Evolutionary conservation across 495 filamentous ascomycete genomes (phyloP).

Genomic region (Penicillium mononematosum): DNA sequence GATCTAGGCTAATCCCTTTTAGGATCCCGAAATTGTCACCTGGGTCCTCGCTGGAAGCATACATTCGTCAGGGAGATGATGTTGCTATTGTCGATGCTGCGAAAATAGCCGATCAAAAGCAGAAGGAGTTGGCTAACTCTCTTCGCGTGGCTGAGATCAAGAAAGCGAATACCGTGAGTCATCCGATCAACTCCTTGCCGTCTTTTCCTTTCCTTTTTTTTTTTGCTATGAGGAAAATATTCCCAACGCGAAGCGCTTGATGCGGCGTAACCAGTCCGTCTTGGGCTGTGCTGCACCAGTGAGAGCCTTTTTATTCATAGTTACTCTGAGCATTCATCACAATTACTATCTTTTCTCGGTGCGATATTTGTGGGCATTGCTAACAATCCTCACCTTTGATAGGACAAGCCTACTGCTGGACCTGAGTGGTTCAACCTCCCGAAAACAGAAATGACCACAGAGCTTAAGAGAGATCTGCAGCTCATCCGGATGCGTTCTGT

Average conservation of each 20-base stretch:
- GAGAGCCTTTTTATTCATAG: conserved; percentile 86
- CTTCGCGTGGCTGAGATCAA: conserved; percentile 42
- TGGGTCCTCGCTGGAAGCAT: conserved; percentile 41
- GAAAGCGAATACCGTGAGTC: conserved; percentile 46
- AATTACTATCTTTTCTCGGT: conserved; percentile 10
- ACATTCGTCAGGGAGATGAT: conserved; percentile 46
- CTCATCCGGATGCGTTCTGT: conserved; percentile 84
- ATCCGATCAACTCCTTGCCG: not conserved
- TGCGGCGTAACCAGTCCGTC: conserved; percentile 65
- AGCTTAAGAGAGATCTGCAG: conserved; percentile 84
- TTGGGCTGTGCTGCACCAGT: conserved; percentile 71
- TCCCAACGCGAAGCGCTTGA: conserved; percentile 60
- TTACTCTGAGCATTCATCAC: conserved; percentile 83
- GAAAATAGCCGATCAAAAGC: conserved; percentile 41
- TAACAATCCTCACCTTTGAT: conserved; percentile 31
- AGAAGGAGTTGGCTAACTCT: conserved; percentile 44
- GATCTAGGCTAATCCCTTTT: not conserved
- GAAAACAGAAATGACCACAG: conserved; percentile 73
- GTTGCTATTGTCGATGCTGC: conserved; percentile 48
- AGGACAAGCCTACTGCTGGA: conserved; percentile 61
- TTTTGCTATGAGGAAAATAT: conserved; percentile 68
- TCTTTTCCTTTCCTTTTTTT: conserved; percentile 14
- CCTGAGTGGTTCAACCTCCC: conserved; percentile 82
- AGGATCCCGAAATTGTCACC: conserved; percentile 47
- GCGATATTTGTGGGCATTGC: conserved; percentile 14